Base-by-base conservation (phyloP, 2,329 filamentous ascomycete genomes). In the Scolecobasidium constrictum region DNA sequence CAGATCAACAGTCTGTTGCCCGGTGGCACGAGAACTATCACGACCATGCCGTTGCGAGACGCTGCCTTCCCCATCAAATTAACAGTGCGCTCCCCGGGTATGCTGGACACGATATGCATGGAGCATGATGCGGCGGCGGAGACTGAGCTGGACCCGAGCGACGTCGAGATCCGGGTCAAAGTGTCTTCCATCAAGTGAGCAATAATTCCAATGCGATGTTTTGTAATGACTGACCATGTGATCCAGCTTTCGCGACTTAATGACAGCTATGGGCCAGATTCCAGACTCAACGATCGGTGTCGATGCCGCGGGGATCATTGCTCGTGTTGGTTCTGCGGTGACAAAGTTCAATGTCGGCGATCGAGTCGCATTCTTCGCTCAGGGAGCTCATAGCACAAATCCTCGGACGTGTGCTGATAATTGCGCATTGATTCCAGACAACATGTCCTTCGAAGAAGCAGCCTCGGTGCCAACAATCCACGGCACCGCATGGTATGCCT, bases 401-500 rank as follows among this genome's bases (percentile, higher is more conserved):
- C 15, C 23, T 4, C 20, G 16, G 5, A 34, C 15, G 13, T 16
- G 16, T 11, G 19, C 15, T 4, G 11, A 13, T 16, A 9, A 13
- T 12, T 23, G 15, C 16, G 5, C 20, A 9, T 20, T 35, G 15
- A 6, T 47, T 6, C 43, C 46, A 18, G 38, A 28, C 3, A 6
- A 7, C 9, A 49, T 56, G 45, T 46, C 37, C 33, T 50, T 50
- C 19, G 49, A 48, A 19, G 47, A 46, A 16, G 54, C 50, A 11
- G 52, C 54, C n/a, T 43, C 49, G 2, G 37, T 56, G 7, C 53
- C 53, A 4, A 36, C 48, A 12, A 44, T 52, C 15, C 53, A 46
- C 41, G 36, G 42, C 4, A 55, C 54, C 5, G 54, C 51, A 9
- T 51, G 51, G 37, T 49, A 61, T 47, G 51, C 53, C 28, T 47